Evolutionary conservation across 371 early-diverging fungal genomes (phyloP), one percentile per base, ranked within the genome.

Genomic region (Vittaforma corneae): DNA sequence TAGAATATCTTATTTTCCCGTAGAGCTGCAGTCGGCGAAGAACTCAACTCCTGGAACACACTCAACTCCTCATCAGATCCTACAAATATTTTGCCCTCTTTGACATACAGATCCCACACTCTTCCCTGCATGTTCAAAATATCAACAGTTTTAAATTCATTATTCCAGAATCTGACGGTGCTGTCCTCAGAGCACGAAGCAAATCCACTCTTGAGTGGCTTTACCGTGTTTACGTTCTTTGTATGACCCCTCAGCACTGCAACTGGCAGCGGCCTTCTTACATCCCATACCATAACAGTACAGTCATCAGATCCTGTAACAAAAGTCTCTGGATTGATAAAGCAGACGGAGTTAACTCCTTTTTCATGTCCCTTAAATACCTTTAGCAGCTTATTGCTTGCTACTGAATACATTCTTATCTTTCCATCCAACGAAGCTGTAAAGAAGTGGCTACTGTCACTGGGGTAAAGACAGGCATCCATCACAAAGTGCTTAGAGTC

Each of bases 401-500:
- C 72, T 50, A 70, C 62, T 51, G 62, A 57, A 68, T 75, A 78
- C 1, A 72, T 30, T 40, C 65, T 65, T 9, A 74, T 65, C 24
- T 59, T 66, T 16, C 64, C 62, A 58, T 78, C 78, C 26, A 78
- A 37, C 3, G 72, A 70, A 51, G 63, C 67, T 29, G 74, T 65
- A 5, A 72, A 16, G 53, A 78, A 68, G 20, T 50, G 37, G 20
- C 51, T 51, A 32, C 16, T 55, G 37, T 77, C 73, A 33, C 59
- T 67, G 4, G 65, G 52, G 26, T 70, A 65, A 53, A 75, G 74
- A 29, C 47, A 50, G 0, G 60, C 56, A 44, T 62, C 65, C 78
- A 78, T 78, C 0, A 78, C 74, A 74, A 68, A 78, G 59, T 78
- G 75, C 24, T 63, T 71, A 38, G 75, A 73, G 5, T 73, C 78